phyloP scores from a whole-genome alignment of 768 basidiomycete genomes.

The Boletus barrowsii region DNA sequence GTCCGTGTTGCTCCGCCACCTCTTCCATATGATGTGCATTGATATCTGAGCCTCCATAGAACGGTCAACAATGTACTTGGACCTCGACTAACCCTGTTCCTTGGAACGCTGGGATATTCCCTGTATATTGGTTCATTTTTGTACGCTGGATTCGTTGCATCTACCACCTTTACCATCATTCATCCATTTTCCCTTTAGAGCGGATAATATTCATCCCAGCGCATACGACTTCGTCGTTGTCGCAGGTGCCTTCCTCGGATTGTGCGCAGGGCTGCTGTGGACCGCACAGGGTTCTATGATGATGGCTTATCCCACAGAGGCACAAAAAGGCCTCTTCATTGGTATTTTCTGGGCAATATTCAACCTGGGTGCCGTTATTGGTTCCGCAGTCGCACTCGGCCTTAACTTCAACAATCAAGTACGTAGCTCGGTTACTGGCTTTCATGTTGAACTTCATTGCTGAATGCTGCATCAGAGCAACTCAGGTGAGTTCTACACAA shows the following conservation, averaged over 20 bases:
- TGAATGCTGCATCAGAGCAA: slow-evolving; percentile 20
- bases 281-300: slow-evolving; percentile 84
- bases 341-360: slow-evolving; percentile 84
- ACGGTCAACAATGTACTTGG: slow-evolving; percentile 82
- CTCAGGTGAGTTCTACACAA: slow-evolving; percentile 22
- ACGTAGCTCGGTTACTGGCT: slow-evolving; percentile 17
- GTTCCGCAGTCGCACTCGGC: slow-evolving; percentile 70
- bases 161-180: neutral
- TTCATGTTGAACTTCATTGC: neutral
- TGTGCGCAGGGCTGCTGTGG: slow-evolving; percentile 74
- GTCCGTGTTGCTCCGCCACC: slow-evolving; percentile 34
- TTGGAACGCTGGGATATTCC: slow-evolving; percentile 75
- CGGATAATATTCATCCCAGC: slow-evolving; percentile 63
- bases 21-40: neutral
- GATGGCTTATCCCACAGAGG: slow-evolving; percentile 79
- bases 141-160: slow-evolving; percentile 38
- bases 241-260: slow-evolving; percentile 68
- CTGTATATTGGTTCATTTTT: slow-evolving; percentile 73
- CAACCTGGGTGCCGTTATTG: slow-evolving; percentile 78
- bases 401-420: slow-evolving; percentile 65
- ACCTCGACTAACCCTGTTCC: slow-evolving; percentile 64
- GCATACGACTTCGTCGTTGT: slow-evolving; percentile 65
- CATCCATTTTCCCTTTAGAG: slow-evolving; percentile 37
- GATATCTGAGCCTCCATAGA: slow-evolving; percentile 32
- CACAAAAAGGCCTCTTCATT: slow-evolving; percentile 74